Evolutionary conservation across 305 asterid genomes (phyloP).

Genomic region (Solanum hybrid): DNA sequence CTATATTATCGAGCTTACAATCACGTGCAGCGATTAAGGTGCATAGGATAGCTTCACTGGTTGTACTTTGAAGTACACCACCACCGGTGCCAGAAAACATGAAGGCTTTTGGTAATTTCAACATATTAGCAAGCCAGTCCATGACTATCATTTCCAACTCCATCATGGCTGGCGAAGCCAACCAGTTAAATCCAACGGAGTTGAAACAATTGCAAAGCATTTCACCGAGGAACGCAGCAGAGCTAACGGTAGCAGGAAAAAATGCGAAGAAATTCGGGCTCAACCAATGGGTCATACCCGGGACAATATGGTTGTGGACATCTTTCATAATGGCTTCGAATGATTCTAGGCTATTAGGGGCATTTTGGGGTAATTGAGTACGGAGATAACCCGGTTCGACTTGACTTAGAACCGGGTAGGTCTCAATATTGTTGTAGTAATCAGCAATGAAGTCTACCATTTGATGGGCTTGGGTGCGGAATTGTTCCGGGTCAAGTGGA

Average conservation of each 20-base stretch:
- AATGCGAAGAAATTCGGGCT: conserved; percentile 30
- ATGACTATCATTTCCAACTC: conserved; percentile 31
- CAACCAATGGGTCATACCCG: conserved; percentile 27
- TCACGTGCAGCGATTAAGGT: conserved; percentile 20
- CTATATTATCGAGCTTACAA: neutral
- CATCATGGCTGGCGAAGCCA: conserved; percentile 21
- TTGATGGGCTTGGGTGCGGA: conserved; percentile 14
- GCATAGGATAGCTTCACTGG: conserved; percentile 20
- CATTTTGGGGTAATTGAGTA: conserved; percentile 7
- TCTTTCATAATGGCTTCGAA: conserved; percentile 14
- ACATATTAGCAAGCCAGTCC: conserved; percentile 20
- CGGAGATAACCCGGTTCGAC: conserved; percentile 39
- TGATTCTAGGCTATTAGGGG: conserved; percentile 13
- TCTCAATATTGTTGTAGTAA: conserved; percentile 73
- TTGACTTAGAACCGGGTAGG: conserved; percentile 85
- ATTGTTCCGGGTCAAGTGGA: conserved; percentile 22
- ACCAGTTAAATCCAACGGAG: conserved; percentile 25
- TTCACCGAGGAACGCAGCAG: conserved; percentile 22
- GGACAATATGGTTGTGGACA: conserved; percentile 10
- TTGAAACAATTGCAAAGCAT: conserved; percentile 25
- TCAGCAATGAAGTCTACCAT: conserved; percentile 97
- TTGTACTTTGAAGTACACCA: conserved; percentile 24
- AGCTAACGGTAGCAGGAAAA: conserved; percentile 24
- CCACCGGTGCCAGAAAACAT: conserved; percentile 25
- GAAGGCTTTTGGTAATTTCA: conserved; percentile 18